Conservation (phyloP, 2,329 filamentous ascomycete genomes). For the Penicillium sp. region DNA sequence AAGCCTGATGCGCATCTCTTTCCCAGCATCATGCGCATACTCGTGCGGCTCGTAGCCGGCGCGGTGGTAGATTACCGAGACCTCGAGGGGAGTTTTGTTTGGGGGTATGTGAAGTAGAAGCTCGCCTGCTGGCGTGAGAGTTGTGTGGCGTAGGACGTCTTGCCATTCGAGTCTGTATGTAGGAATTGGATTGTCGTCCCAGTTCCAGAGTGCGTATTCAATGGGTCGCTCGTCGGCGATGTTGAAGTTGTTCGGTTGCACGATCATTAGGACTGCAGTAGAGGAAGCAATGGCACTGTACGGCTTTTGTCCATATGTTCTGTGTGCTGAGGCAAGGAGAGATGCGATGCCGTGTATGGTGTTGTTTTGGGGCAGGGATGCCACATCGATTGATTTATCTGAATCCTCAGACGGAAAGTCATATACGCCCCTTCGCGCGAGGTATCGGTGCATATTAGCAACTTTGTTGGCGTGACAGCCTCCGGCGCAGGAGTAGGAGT, state of each 20-base stretch:
- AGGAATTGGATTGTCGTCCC: conserved; percentile 23
- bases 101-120: conserved; percentile 33
- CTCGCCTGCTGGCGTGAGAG: conserved; percentile 25
- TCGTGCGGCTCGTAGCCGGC: conserved; percentile 41
- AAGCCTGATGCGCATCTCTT: conserved; percentile 26
- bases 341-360: conserved; percentile 30
- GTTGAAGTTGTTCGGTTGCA: conserved; percentile 45
- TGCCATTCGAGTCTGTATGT: conserved; percentile 36
- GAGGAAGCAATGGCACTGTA: conserved; percentile 13
- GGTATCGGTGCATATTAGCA: conserved; percentile 40
- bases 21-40: conserved; percentile 26
- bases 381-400: conserved; percentile 6
- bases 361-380: conserved; percentile 28
- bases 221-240: conserved; percentile 44
- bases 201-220: conserved; percentile 40
- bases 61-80: conserved; percentile 43
- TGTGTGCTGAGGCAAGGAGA: conserved; percentile 31
- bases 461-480: conserved; percentile 38
- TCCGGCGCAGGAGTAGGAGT: conserved; percentile 43
- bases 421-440: conserved; percentile 24
- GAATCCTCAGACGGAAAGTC: not conserved
- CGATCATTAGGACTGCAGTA: conserved; percentile 41
- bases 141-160: conserved; percentile 28
- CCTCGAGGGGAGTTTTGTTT: conserved; percentile 27
- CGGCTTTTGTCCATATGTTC: conserved; percentile 24